These are phyloP conservation scores for Vicia villosa DNA, from an alignment of 306 rosid genomes.

Conservation along the genomic window DNA sequence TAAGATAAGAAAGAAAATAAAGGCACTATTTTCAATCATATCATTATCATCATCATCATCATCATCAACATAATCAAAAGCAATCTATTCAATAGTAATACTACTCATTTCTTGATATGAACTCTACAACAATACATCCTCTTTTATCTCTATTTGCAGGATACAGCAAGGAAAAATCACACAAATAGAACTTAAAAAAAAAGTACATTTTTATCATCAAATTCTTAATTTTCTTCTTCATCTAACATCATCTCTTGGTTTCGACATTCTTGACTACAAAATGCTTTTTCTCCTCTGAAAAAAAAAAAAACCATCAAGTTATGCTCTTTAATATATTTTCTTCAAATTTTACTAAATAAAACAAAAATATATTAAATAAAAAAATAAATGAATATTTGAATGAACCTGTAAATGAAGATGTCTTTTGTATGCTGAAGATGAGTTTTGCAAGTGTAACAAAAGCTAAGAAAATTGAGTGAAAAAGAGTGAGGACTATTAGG, in stretches of 20 bases:
- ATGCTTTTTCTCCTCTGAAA: conserved; percentile 90
- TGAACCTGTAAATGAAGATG: conserved; percentile 74
- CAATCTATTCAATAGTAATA: conserved; percentile 34
- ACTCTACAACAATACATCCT: conserved; percentile 48
- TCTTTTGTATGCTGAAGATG: conserved; percentile 76
- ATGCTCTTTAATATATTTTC: neutral
- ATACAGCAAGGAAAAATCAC: conserved; percentile 26
- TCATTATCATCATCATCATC: conserved; percentile 29
- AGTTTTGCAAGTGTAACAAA: conserved; percentile 79
- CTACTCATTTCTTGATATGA: conserved; percentile 40
- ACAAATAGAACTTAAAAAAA: neutral
- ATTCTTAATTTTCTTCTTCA: conserved; percentile 51
- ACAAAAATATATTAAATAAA: neutral
- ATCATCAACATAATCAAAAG: conserved; percentile 19
- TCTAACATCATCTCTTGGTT: conserved; percentile 77
- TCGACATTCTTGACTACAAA: conserved; percentile 85
- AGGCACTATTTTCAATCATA: conserved; percentile 34
- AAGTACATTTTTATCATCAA: conserved; percentile 17
- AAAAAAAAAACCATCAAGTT: neutral
- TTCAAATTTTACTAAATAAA: conserved; percentile 23
- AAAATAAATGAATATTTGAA: neutral
- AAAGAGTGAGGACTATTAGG: conserved; percentile 30
- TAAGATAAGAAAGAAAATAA: conserved; percentile 35
- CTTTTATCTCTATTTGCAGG: conserved; percentile 66
- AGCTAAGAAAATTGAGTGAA: conserved; percentile 64